Evolutionary conservation across 352 stramenopile genomes (phyloP), one percentile per base, ranked within the genome.

Genomic region (Globisporangium canariense): DNA sequence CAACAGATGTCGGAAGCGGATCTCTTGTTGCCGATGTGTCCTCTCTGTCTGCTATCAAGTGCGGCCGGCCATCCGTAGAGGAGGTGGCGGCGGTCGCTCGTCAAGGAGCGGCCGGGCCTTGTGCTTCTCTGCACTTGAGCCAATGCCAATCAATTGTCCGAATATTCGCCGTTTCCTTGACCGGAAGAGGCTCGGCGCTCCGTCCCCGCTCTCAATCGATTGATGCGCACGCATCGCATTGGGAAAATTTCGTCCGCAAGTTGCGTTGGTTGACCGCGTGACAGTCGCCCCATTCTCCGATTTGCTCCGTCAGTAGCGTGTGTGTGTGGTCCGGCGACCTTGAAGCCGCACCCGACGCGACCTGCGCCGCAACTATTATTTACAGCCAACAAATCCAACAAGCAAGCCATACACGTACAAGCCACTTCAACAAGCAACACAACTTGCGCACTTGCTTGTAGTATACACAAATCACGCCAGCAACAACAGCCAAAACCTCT

Each of bases 1-100:
- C 36, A 59, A 51, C 60, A 66, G 60, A 66, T 66, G 60, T 51
- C 51, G 28, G 50, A 52, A 60, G 60, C 60, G 60, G 47, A 66
- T 66, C 49, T 66, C 51, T 60, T 9, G 58, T 41, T 40, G 25
- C 38, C 32, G 30, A 11, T 36, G 9, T 34, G 9, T 30, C 30
- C 14, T 28, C n/a, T 64, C 18, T 56, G 43, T 50, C 16, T n/a
- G 20, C 14, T 14, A 30, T 14, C 22, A 28, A 40, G 16, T 28
- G 36, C 36, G 36, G 45, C n/a, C 5, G n/a, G n/a, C 14, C 45
- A 22, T 22, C 50, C 20, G 50, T 56, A 56, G 50, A 56, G 50
- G 50, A 32, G 49, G 25, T 54, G 49, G 49, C 49, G 25, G 16
- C 13, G 22, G 25, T 38, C 25, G 28, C 50, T 40, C 50, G 14